Conservation (phyloP, 192 early-diverging fungal genomes). For the Coemansia sp. region DNA sequence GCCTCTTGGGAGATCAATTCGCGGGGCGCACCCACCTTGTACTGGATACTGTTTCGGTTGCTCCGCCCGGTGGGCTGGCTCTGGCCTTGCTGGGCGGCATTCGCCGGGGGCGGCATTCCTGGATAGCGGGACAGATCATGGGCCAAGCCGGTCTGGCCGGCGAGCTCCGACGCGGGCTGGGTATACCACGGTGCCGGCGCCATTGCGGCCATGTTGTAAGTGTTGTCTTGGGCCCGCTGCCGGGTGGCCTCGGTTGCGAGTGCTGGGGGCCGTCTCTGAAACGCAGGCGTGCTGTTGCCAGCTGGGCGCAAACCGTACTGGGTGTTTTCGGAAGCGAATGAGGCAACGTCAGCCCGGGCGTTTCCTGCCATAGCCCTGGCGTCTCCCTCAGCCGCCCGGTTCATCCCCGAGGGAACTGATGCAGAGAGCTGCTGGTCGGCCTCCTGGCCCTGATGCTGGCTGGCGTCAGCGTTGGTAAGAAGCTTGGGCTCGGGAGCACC, state of each 20-base stretch:
- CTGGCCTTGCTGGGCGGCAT: conserved; percentile 8
- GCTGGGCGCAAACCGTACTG: not conserved
- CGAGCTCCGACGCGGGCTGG: conserved; percentile 12
- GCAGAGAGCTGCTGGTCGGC: conserved; percentile 9
- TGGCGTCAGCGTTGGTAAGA: not conserved
- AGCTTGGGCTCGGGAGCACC: conserved; percentile 51
- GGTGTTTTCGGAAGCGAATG: not conserved
- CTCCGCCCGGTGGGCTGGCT: conserved; percentile 13
- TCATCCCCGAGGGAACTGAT: conserved; percentile 29
- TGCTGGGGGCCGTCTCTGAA: conserved; percentile 1
- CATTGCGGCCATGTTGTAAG: not conserved
- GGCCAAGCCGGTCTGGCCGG: conserved; percentile 13
- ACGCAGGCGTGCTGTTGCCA: not conserved
- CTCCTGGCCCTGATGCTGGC: not conserved
- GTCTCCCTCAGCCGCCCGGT: conserved; percentile 10
- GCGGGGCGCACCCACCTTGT: conserved; percentile 43
- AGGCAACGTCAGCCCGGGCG: not conserved
- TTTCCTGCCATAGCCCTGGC: not conserved
- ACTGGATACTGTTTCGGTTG: conserved; percentile 51
- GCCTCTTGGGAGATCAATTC: conserved; percentile 45
- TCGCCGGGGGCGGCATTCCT: conserved; percentile 11
- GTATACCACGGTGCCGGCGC: conserved; percentile 14
- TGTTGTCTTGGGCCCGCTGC: no score
- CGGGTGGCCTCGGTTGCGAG: no score
- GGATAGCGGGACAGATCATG: conserved; percentile 35